These are phyloP conservation scores for Trichoderma guizhouense DNA, from an alignment of 2,329 filamentous ascomycete genomes.

Conservation along the genomic window DNA sequence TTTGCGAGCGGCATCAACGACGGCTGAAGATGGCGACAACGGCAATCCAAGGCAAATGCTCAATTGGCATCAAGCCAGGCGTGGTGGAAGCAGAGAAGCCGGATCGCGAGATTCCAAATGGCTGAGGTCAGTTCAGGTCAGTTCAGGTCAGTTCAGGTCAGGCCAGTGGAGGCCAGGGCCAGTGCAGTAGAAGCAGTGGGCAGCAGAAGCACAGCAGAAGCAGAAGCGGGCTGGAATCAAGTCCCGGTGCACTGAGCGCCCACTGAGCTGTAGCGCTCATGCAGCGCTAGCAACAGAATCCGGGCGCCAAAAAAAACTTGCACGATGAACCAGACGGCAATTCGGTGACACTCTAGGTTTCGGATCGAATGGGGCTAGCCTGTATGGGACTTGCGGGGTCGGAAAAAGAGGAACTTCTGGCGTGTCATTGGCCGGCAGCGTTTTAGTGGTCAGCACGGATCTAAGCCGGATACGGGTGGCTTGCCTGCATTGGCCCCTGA, in stretches of 20 bases:
- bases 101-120: slow-evolving; percentile 11
- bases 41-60: not conserved
- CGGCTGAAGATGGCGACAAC: not conserved
- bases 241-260: not conserved
- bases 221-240: not conserved
- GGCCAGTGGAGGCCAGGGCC: not conserved
- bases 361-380: not conserved
- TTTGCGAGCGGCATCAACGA: not conserved
- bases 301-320: slow-evolving; percentile 13
- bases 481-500: not conserved
- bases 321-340: slow-evolving; percentile 3
- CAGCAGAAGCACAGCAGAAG: not conserved
- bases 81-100: not conserved
- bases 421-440: not conserved
- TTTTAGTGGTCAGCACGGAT: not conserved
- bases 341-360: slow-evolving; percentile 12
- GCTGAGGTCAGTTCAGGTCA: not conserved
- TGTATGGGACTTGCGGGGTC: not conserved
- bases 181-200: too few species aligned
- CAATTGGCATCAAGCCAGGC: not conserved
- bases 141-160: not conserved
- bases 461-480: not conserved
- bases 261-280: slow-evolving; percentile 8
- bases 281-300: not conserved
- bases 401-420: slow-evolving; percentile 8